Percentiles rank a stretch among this genome's conserved stretches.
Conservation (phyloP, 345 rosid species). For the Ricinus communis region DNA sequence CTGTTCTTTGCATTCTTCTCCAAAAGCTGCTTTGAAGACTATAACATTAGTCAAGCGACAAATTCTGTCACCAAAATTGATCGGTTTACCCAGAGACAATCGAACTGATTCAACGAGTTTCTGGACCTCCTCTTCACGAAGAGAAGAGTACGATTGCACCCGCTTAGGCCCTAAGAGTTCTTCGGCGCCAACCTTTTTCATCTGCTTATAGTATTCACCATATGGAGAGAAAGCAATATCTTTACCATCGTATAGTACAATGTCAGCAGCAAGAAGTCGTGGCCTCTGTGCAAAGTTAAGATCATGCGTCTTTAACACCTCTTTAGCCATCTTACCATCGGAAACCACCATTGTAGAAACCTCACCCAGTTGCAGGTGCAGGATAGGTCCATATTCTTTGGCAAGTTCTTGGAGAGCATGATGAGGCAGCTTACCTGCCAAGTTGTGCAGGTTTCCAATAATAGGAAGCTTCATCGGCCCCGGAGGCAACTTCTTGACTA, state of each 20-base stretch:
- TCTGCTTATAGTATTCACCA: slow-evolving; percentile 25
- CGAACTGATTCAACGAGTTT: slow-evolving; percentile 2
- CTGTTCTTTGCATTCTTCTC: slow-evolving; percentile 13
- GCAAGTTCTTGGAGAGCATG: slow-evolving; percentile 18
- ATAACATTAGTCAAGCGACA: slow-evolving; percentile 7
- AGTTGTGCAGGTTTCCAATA: slow-evolving; percentile 23
- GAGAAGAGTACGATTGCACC: slow-evolving; percentile 3
- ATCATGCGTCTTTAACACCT: slow-evolving; percentile 18
- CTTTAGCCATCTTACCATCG: slow-evolving; percentile 7
- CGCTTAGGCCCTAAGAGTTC: slow-evolving; percentile 14
- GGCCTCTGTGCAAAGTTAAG: slow-evolving; percentile 23
- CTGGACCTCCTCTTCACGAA: slow-evolving; percentile 13
- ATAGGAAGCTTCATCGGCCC: slow-evolving; percentile 32
- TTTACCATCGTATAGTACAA: background rate
- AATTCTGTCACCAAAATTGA: slow-evolving; percentile 2
- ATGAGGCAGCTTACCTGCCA: slow-evolving; percentile 16
- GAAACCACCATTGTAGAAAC: slow-evolving; percentile 17
- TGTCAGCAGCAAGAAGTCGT: background rate
- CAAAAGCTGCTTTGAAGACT: slow-evolving; percentile 18
- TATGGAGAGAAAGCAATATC: slow-evolving; percentile 15
- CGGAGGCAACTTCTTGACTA: slow-evolving; percentile 17
- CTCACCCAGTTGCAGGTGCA: slow-evolving; percentile 26
- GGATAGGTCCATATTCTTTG: slow-evolving; percentile 19
- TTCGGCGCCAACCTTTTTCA: background rate
- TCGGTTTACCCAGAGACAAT: background rate